Evolutionary conservation across 495 filamentous ascomycete genomes (phyloP).

Genomic region (Melanomma pulvis-pyrius): DNA sequence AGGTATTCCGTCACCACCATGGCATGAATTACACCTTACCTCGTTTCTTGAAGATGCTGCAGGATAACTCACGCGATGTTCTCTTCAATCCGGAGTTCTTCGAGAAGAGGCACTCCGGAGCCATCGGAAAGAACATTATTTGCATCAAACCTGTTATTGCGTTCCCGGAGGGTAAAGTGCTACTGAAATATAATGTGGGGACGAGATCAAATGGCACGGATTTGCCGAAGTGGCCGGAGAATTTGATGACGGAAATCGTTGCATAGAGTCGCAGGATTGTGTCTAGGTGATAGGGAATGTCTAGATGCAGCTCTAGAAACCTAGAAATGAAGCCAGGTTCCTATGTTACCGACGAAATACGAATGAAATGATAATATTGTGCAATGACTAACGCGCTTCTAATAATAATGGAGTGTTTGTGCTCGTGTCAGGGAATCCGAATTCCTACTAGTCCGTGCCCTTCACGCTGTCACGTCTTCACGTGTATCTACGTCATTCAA

Average conservation of each 20-base stretch:
- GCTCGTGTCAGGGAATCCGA: too few relatives aligned
- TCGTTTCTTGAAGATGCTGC: constrained; percentile 37
- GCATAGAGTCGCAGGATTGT: neutral
- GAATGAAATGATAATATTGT: too few relatives aligned
- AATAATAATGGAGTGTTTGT: too few relatives aligned
- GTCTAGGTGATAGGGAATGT: too few relatives aligned
- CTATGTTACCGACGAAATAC: too few relatives aligned
- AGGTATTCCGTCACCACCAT: constrained; percentile 44
- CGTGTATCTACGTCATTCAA: too few relatives aligned
- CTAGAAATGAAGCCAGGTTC: too few relatives aligned
- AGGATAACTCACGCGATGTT: constrained; percentile 25
- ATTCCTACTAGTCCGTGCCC: too few relatives aligned
- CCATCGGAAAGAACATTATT: constrained; percentile 33
- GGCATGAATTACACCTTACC: constrained; percentile 41
- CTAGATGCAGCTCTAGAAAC: too few relatives aligned
- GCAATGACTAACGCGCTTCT: too few relatives aligned
- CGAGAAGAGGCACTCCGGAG: constrained; percentile 36
- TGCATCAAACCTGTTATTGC: constrained; percentile 39
- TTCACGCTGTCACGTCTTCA: too few relatives aligned
- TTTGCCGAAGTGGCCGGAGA: constrained; percentile 42
- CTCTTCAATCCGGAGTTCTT: constrained; percentile 43
- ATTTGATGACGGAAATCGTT: constrained; percentile 43
- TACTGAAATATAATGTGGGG: constrained; percentile 43
- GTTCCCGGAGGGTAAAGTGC: constrained; percentile 38
- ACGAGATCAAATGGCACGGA: constrained; percentile 44